Evolutionary conservation across 1,284 basidiomycete species (phyloP).

Genomic region (Tilletia horrida): DNA sequence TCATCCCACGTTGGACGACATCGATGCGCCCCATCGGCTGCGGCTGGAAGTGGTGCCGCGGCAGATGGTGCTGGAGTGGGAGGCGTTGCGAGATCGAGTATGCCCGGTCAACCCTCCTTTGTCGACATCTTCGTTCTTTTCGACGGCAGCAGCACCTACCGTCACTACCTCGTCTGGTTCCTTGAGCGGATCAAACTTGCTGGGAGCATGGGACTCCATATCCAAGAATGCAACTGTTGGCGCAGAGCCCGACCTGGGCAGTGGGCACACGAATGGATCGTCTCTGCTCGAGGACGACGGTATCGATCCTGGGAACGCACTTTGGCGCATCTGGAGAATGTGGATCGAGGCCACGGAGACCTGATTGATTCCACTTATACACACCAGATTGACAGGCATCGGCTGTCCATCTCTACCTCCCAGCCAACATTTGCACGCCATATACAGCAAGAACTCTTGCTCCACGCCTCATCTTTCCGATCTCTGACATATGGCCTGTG

Average conservation of each 20-base stretch:
- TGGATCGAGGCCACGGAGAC: slow-evolving; percentile 11
- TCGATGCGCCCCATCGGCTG: slow-evolving; percentile 3
- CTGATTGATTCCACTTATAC: not conserved
- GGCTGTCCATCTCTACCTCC: not conserved
- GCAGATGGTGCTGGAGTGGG: slow-evolving; percentile 14
- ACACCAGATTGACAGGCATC: not conserved
- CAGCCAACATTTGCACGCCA: too few relatives aligned
- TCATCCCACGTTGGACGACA: slow-evolving; percentile 3
- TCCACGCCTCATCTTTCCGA: not conserved
- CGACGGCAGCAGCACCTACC: too few relatives aligned
- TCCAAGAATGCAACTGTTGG: too few relatives aligned
- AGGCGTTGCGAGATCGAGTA: slow-evolving; percentile 12
- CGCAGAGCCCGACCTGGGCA: too few relatives aligned
- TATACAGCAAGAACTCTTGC: not conserved
- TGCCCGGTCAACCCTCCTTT: slow-evolving; percentile 9
- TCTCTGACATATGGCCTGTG: not conserved
- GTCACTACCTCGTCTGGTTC: too few relatives aligned
- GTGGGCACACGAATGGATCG: too few relatives aligned
- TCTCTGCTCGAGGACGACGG: not conserved
- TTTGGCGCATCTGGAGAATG: slow-evolving; percentile 1
- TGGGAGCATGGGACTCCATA: too few relatives aligned
- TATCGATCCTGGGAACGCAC: not conserved
- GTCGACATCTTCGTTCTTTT: not conserved
- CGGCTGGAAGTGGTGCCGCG: not conserved
- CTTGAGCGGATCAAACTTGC: too few relatives aligned